phyloP scores from a whole-genome alignment of 805 yeast genomes.

The Trichomonascus vanleenenianus region DNA sequence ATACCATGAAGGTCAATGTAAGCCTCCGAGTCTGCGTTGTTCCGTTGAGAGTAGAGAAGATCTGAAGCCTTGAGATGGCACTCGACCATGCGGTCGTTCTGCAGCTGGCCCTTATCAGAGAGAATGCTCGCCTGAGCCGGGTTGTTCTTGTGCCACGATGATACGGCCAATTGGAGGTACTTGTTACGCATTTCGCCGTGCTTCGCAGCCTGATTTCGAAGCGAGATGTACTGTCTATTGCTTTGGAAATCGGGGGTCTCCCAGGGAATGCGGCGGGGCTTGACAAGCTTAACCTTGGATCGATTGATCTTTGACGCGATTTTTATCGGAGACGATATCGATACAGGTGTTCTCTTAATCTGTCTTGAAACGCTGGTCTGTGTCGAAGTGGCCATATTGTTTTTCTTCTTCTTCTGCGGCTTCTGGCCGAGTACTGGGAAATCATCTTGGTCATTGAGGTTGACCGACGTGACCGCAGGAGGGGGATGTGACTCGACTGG shows the following conservation, averaged over 20 bases:
- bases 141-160: slow-evolving; percentile 26
- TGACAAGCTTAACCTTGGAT: slow-evolving; percentile 1
- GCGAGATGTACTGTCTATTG: slow-evolving; percentile 22
- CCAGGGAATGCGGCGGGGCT: slow-evolving; percentile 24
- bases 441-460: slow-evolving; percentile 16
- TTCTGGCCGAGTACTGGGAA: slow-evolving; percentile 19
- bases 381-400: neutral
- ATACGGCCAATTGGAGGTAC: slow-evolving; percentile 28
- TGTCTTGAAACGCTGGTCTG: neutral
- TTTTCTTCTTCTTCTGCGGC: neutral
- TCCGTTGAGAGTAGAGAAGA: slow-evolving; percentile 21
- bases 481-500: slow-evolving; percentile 4
- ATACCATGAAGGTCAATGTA: slow-evolving; percentile 31
- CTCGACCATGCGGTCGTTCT: slow-evolving; percentile 23
- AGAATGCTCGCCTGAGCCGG: slow-evolving; percentile 25
- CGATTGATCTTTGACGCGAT: neutral
- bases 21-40: slow-evolving; percentile 20
- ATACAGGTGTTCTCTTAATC: neutral
- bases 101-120: slow-evolving; percentile 28
- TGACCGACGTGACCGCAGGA: slow-evolving; percentile 7
- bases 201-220: slow-evolving; percentile 20
- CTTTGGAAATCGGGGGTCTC: slow-evolving; percentile 16
- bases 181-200: slow-evolving; percentile 28
- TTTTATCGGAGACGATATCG: neutral
- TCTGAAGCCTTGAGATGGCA: slow-evolving; percentile 22